Evolutionary conservation across 2,329 filamentous ascomycete species (phyloP).

Genomic region (Alternaria longipes): DNA sequence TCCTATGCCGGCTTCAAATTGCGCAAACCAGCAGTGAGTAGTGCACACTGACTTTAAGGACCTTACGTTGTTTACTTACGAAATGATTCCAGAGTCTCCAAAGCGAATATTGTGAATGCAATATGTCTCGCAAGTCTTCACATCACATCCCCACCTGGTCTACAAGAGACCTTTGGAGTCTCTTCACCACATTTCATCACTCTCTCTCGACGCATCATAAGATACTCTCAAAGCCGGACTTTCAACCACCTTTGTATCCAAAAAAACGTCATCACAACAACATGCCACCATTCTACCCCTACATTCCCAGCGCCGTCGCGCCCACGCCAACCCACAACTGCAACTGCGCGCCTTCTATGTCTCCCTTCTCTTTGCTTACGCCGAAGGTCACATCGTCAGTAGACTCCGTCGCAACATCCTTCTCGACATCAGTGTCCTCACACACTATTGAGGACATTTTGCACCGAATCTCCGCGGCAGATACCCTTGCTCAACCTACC

Average conservation of each 20-base stretch:
- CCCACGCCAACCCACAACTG: not conserved
- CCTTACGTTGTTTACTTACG: not conserved
- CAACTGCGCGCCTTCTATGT: not conserved
- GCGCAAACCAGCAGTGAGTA: not conserved
- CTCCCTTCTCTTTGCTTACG: not conserved
- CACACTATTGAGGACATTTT: not conserved
- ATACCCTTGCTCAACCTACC: not conserved
- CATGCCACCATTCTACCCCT: conserved; percentile 7
- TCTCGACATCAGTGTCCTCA: not conserved
- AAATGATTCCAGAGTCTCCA: not conserved
- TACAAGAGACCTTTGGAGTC: not conserved
- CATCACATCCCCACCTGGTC: not conserved
- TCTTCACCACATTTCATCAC: not conserved
- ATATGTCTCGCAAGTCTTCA: not conserved
- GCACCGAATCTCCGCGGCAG: not conserved
- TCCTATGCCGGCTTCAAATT: not conserved
- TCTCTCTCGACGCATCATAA: not conserved
- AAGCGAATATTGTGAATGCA: not conserved
- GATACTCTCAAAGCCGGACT: not conserved
- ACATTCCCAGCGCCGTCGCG: not conserved
- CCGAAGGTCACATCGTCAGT: fast-evolving
- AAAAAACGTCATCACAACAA: not conserved
- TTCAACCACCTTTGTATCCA: not conserved
- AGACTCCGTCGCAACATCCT: not conserved
- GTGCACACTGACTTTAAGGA: not conserved